Evolutionary conservation across 2,329 filamentous ascomycete genomes (phyloP).

Genomic region (Zasmidium citrigriseum): DNA sequence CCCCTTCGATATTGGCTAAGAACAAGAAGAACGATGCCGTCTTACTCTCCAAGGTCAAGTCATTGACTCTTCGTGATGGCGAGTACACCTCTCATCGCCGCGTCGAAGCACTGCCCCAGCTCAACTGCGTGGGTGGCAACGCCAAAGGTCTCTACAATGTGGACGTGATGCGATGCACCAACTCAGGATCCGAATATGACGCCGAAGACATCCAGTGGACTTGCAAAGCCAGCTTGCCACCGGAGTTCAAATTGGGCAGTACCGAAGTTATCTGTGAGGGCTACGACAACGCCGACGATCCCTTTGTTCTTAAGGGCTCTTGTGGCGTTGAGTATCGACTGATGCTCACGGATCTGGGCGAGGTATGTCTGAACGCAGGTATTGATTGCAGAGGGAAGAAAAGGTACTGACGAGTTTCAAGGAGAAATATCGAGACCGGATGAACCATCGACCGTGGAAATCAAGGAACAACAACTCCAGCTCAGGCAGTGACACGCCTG

Average conservation of each 20-base stretch:
- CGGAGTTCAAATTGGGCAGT: constrained; percentile 71
- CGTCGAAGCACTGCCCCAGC: constrained; percentile 68
- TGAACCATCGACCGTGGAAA: constrained; percentile 5
- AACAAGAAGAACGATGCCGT: constrained; percentile 38
- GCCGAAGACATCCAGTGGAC: constrained; percentile 87
- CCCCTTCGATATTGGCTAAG: constrained; percentile 9
- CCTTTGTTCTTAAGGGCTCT: constrained; percentile 85
- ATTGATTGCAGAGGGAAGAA: not conserved
- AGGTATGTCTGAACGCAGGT: not conserved
- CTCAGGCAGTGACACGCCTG: constrained; percentile 22
- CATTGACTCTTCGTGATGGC: constrained; percentile 73
- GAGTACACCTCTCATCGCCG: constrained; percentile 74
- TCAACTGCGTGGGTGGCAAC: constrained; percentile 71
- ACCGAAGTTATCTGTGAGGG: constrained; percentile 95
- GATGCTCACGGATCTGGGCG: constrained; percentile 71
- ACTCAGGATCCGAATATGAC: constrained; percentile 78
- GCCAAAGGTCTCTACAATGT: constrained; percentile 66
- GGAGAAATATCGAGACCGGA: constrained; percentile 20
- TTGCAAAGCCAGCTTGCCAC: constrained; percentile 67
- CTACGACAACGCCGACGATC: constrained; percentile 73
- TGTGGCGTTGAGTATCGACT: constrained; percentile 91
- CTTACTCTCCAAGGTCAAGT: constrained; percentile 67
- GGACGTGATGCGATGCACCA: constrained; percentile 85
- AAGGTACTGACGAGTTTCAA: not conserved
- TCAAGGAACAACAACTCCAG: constrained; percentile 1